Percentiles rank a stretch among this genome's conserved stretches.
phyloP scores from a whole-genome alignment of 2,329 filamentous ascomycete species.

The Tolypocladium nubicola region DNA sequence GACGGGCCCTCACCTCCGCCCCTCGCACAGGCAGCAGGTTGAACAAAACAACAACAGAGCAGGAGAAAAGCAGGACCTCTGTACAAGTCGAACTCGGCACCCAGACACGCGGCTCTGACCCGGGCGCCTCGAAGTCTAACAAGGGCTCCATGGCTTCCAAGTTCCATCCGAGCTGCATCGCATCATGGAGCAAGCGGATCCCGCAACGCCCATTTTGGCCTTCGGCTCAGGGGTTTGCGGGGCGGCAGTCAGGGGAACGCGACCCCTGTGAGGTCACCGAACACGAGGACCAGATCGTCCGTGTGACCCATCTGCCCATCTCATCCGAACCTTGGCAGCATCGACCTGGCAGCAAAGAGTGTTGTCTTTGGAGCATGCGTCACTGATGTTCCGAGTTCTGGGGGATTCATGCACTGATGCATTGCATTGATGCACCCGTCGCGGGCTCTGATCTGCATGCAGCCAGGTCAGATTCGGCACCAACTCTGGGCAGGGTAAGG shows the following conservation, averaged over 20 bases:
- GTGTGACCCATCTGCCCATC: neutral
- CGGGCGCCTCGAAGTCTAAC: too few species aligned
- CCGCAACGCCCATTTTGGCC: neutral
- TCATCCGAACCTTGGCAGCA: neutral
- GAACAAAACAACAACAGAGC: too few species aligned
- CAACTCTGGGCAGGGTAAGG: neutral
- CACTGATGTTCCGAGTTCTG: neutral
- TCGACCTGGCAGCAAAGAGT: neutral
- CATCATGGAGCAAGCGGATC: neutral
- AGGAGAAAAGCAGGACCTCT: neutral
- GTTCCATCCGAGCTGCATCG: neutral
- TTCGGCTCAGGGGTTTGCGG: neutral
- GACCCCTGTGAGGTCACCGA: neutral
- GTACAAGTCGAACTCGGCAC: too few species aligned
- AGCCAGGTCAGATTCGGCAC: neutral
- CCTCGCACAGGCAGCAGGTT: neutral
- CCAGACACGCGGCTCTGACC: too few species aligned
- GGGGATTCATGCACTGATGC: neutral
- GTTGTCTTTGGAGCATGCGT: neutral
- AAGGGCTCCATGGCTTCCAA: neutral
- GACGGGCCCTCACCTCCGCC: neutral
- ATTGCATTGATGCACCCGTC: neutral
- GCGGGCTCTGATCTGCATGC: neutral
- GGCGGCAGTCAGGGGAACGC: neutral
- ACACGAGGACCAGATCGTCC: neutral